Percentiles rank a stretch among this genome's conserved stretches.
Conservation (phyloP, 306 rosid species). For the Rosa chinensis region DNA sequence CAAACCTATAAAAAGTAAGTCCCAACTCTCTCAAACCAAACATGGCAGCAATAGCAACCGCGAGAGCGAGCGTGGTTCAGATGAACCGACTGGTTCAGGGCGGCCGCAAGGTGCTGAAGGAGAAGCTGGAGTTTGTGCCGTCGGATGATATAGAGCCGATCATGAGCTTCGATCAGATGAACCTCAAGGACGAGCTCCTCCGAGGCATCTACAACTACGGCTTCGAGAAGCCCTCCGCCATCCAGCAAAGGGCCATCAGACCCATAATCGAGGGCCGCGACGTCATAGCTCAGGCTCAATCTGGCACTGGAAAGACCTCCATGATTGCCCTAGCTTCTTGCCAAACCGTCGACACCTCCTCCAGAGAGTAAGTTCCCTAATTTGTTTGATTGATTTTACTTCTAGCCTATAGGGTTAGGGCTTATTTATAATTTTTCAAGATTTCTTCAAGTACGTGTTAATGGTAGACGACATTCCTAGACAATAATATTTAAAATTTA, state of each 20-base stretch:
- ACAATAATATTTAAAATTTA: no score
- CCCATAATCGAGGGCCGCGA: constrained; percentile 91
- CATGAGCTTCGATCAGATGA: constrained; percentile 83
- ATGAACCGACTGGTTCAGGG: constrained; percentile 53
- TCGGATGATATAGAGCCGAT: constrained; percentile 79
- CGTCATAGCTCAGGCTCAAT: constrained; percentile 96
- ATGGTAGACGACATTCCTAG: neutral
- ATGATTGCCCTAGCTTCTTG: constrained; percentile 95
- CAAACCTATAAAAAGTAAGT: neutral
- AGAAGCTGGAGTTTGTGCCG: constrained; percentile 68
- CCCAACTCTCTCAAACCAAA: neutral
- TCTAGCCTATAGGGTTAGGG: neutral
- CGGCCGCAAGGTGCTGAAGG: constrained; percentile 33
- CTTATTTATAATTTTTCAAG: neutral
- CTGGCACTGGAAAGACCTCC: constrained; percentile 95
- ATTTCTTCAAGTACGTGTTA: neutral
- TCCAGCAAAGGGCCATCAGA: constrained; percentile 88
- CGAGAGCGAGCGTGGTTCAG: constrained; percentile 35
- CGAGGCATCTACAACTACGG: constrained; percentile 89
- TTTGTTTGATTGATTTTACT: constrained; percentile 5
- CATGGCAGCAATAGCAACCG: neutral
- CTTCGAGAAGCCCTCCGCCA: constrained; percentile 94
- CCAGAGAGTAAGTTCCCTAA: constrained; percentile 61
- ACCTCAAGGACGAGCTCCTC: constrained; percentile 80
- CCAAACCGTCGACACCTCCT: constrained; percentile 74